phyloP scores from a whole-genome alignment of 352 stramenopile species.

The Pseudoperonospora humuli region DNA sequence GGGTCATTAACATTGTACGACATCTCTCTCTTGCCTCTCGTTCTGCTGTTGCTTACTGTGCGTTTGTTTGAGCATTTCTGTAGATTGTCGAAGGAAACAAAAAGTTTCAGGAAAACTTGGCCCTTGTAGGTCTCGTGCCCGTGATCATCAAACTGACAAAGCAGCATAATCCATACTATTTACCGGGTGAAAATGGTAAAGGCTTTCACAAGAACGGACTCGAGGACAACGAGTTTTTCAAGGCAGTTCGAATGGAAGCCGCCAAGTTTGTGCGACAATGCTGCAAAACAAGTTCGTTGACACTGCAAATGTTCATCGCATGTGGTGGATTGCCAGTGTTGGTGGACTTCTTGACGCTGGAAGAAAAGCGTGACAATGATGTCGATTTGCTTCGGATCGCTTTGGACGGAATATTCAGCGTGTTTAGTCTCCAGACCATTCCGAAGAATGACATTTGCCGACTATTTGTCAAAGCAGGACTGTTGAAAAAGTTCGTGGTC shows the following conservation, averaged over 20 bases:
- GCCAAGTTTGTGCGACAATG: conserved; percentile 85
- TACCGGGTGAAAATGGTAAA: conserved; percentile 13
- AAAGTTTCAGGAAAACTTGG: conserved; percentile 88
- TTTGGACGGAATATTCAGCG: conserved; percentile 85
- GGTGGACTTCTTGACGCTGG: conserved; percentile 69
- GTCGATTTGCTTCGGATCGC: conserved; percentile 73
- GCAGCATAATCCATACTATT: conserved; percentile 33
- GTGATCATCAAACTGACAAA: conserved; percentile 87
- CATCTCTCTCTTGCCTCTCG: not conserved
- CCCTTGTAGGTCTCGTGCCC: conserved; percentile 84
- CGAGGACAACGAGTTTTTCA: conserved; percentile 30
- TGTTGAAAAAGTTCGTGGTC: conserved; percentile 83
- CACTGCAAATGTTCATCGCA: conserved; percentile 91
- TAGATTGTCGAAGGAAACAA: conserved; percentile 87
- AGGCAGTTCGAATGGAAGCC: conserved; percentile 73
- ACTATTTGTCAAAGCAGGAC: conserved; percentile 89
- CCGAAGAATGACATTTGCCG: conserved; percentile 91
- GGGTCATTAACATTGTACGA: conserved; percentile 78
- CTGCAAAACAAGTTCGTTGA: conserved; percentile 81
- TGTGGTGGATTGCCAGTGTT: conserved; percentile 84
- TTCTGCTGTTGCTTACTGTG: not conserved
- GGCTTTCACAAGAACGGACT: conserved; percentile 9
- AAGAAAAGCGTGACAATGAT: conserved; percentile 31
- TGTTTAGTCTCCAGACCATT: conserved; percentile 89
- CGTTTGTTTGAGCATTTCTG: not conserved